Percentiles rank a stretch among this genome's conserved stretches.
Evolutionary conservation across 1,284 basidiomycete genomes (phyloP).

Genomic region (Apiotrichum domesticum): DNA sequence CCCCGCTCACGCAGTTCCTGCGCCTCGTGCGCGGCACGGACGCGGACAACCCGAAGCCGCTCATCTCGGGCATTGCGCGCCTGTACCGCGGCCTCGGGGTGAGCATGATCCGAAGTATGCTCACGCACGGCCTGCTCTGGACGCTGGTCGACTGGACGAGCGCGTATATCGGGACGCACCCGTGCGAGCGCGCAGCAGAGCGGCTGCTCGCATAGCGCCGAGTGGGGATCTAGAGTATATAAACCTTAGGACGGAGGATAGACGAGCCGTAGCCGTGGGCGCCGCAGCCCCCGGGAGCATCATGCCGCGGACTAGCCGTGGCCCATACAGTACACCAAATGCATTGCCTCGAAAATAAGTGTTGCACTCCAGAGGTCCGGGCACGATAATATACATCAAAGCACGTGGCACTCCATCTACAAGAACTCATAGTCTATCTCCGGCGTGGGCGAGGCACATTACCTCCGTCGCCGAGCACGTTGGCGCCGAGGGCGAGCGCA

Average conservation of each 20-base stretch:
- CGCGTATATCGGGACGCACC: conserved; percentile 40
- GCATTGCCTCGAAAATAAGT: background rate
- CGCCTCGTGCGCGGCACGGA: conserved; percentile 43
- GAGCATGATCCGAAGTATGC: conserved; percentile 45
- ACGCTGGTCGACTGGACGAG: conserved; percentile 44
- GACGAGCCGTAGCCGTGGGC: too few species aligned
- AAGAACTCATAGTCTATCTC: too few species aligned
- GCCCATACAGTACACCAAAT: conserved; percentile 3
- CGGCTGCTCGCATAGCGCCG: background rate
- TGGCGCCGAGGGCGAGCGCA: background rate
- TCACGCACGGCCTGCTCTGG: conserved; percentile 47
- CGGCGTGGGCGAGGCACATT: background rate
- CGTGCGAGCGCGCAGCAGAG: conserved; percentile 16
- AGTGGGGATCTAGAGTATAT: too few species aligned
- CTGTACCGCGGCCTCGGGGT: conserved; percentile 44
- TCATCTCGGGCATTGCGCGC: conserved; percentile 37
- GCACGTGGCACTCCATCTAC: too few species aligned
- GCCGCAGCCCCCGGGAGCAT: too few species aligned
- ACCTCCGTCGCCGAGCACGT: conserved; percentile 1
- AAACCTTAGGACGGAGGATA: background rate
- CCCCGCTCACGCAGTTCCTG: conserved; percentile 36
- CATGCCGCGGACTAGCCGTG: background rate
- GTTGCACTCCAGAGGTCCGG: background rate
- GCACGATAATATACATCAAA: background rate
- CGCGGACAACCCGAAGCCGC: conserved; percentile 39